phyloP scores from a whole-genome alignment of 164 flowering plant genomes.

The Amborella trichopoda region DNA sequence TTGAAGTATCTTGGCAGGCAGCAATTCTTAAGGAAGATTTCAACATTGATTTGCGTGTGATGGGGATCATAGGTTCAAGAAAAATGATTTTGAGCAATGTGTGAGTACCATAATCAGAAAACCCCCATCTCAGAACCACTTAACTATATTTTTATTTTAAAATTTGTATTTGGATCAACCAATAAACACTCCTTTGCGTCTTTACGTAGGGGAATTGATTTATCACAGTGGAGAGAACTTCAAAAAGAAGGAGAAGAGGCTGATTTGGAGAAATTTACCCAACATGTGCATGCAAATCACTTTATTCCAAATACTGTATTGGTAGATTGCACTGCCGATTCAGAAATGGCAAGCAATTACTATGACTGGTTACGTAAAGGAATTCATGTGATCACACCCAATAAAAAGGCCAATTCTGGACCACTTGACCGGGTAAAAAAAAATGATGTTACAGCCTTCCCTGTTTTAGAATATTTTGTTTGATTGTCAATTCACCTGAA shows the following conservation, averaged over 20 bases:
- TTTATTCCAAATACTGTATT: constrained; percentile 80
- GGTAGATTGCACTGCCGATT: constrained; percentile 91
- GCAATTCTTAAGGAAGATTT: constrained; percentile 80
- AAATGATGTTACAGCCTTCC: no score
- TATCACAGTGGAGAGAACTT: constrained; percentile 69
- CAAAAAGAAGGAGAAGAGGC: constrained; percentile 54
- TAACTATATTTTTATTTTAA: no score
- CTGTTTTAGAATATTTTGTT: no score
- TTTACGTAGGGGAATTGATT: constrained; percentile 67
- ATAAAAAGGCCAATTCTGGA: constrained; percentile 96
- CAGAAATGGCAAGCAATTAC: constrained; percentile 63
- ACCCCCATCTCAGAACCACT: no score
- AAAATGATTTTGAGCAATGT: constrained; percentile 67
- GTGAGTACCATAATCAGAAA: no score
- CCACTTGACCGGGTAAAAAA: constrained; percentile 93
- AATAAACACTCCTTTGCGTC: no score
- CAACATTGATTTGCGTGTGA: constrained; percentile 88
- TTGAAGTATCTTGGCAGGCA: constrained; percentile 34
- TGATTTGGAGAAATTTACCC: constrained; percentile 65
- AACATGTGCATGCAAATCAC: constrained; percentile 80
- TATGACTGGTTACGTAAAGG: constrained; percentile 81
- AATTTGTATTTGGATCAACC: no score
- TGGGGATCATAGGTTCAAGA: constrained; percentile 84
- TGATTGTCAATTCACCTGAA: no score
- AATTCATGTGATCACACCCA: constrained; percentile 90